Evolutionary conservation across 345 rosid species (phyloP), one percentile per base, ranked within the genome.

Genomic region (Bruguiera sexangula): DNA sequence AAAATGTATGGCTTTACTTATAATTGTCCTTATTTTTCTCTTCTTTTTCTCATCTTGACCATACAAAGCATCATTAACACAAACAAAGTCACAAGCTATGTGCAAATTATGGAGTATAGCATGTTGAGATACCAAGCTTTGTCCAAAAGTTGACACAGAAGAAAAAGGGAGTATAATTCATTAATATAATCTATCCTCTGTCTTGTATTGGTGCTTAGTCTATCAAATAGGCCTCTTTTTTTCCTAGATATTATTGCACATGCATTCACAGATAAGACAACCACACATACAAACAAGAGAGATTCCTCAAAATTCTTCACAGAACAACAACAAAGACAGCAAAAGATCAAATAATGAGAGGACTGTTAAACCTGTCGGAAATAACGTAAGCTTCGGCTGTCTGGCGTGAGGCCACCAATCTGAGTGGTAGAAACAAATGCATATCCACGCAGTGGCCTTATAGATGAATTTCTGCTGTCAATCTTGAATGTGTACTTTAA

Each of bases 341-440:
- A 50, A 16, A 59, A 73, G 30, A 62, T 37, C 63, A 48, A 43
- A 31, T 15, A 43, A 43, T 22, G 29, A 32, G 43, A 67, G 20
- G 63, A 51, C 64, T 3, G 60, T 39, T 74, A 50, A 73, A 94
- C 97, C 97, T 90, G 98, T 79, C 92, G 92, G 69, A 89, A 55
- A 73, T 90, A 95, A 57, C 86, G 90, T 68, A 89, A 71, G 83
- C 89, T 85, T 74, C 87, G 88, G 75, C 88, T 84, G 78, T 92
- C 99, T 62, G 98, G 99, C 60, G 87, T 78, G 78, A 95, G 89
- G 64, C 99, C 99, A 65, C 94, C 90, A 74, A 95, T 69, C 56
- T 90, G 96, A 76, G 94, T 83, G 46, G 84, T 81, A 67, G 91
- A 88, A 55, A 79, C 80, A 81, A 95, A 87, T 69, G 97, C 89